A percentile compares a stretch with the other conserved stretches of the same genome.
Conservation (phyloP, 176 grass and related monocot species). For the Poa annua region DNA sequence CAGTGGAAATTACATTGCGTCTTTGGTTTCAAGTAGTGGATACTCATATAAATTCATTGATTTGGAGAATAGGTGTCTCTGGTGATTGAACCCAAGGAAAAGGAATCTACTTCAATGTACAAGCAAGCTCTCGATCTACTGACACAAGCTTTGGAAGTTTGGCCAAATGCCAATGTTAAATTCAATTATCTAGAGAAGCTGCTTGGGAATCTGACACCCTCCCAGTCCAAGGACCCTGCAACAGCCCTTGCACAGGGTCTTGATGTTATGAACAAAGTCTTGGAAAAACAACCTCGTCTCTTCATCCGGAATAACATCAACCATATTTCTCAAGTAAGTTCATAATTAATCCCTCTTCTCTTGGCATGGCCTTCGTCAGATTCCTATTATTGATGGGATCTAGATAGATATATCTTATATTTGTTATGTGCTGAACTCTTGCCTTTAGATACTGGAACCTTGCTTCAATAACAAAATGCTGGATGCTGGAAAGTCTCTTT, state of each 20-base stretch:
- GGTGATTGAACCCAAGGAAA: slow-evolving; percentile 97
- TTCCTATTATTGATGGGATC: slow-evolving; percentile 12
- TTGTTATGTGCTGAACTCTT: slow-evolving; percentile 33
- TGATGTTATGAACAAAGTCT: slow-evolving; percentile 99
- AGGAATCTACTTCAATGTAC: slow-evolving; percentile 95
- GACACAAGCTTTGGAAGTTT: slow-evolving; percentile 94
- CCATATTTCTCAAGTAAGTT: slow-evolving; percentile 92
- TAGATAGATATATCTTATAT: slow-evolving; percentile 24
- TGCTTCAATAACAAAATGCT: slow-evolving; percentile 95
- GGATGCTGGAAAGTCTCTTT: slow-evolving; percentile 94
- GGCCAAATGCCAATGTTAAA: slow-evolving; percentile 99
- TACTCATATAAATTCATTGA: slow-evolving; percentile 39
- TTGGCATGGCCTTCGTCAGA: slow-evolving; percentile 25
- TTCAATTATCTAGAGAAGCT: slow-evolving; percentile 99
- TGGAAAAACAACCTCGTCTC: slow-evolving; percentile 95
- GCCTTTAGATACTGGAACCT: slow-evolving; percentile 82
- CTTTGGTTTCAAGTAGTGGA: not conserved
- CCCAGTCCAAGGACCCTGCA: slow-evolving; percentile 96
- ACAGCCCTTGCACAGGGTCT: slow-evolving; percentile 92
- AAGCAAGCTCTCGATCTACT: slow-evolving; percentile 93
- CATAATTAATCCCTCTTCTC: slow-evolving; percentile 29
- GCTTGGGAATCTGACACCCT: slow-evolving; percentile 80
- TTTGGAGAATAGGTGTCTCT: slow-evolving; percentile 73
- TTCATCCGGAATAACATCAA: slow-evolving; percentile 99
- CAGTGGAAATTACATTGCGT: not conserved